These are phyloP conservation scores for Pulveroboletus sp. DNA, from an alignment of 768 basidiomycete species.

Conservation along the genomic window DNA sequence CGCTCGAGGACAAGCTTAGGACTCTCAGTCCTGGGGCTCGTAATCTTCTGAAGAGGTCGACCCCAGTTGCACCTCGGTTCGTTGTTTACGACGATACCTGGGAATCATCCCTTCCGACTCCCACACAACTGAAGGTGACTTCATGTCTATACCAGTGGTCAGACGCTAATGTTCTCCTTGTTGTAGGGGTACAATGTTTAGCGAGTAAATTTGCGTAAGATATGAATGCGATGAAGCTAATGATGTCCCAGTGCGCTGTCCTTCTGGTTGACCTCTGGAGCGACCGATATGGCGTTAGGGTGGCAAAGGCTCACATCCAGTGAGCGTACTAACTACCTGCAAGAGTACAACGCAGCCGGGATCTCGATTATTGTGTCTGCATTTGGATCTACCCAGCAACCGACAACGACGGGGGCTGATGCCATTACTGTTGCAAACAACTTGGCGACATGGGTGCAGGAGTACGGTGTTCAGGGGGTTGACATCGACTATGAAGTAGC, in stretches of 20 bases:
- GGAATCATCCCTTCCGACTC: slow-evolving; percentile 41
- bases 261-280: slow-evolving; percentile 40
- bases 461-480: slow-evolving; percentile 47
- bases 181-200: too few relatives aligned
- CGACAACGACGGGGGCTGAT: slow-evolving; percentile 41
- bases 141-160: neutral
- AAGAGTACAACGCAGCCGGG: slow-evolving; percentile 50
- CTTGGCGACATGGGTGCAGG: slow-evolving; percentile 45
- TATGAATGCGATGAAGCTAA: too few relatives aligned
- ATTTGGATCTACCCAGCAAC: slow-evolving; percentile 45
- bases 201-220: too few relatives aligned
- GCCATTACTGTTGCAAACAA: slow-evolving; percentile 40
- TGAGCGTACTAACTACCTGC: slow-evolving; percentile 40
- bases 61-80: slow-evolving; percentile 48
- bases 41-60: slow-evolving; percentile 9
- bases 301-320: slow-evolving; percentile 39
- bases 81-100: slow-evolving; percentile 39
- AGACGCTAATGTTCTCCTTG: neutral
- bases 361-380: slow-evolving; percentile 57
- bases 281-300: slow-evolving; percentile 44
- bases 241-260: slow-evolving; percentile 41
- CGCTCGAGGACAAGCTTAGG: slow-evolving; percentile 11
- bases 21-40: slow-evolving; percentile 12
- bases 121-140: slow-evolving; percentile 41
- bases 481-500: slow-evolving; percentile 53